Evolutionary conservation across 2,329 filamentous ascomycete species (phyloP).

Genomic region (Tolypocladium pustulatum): DNA sequence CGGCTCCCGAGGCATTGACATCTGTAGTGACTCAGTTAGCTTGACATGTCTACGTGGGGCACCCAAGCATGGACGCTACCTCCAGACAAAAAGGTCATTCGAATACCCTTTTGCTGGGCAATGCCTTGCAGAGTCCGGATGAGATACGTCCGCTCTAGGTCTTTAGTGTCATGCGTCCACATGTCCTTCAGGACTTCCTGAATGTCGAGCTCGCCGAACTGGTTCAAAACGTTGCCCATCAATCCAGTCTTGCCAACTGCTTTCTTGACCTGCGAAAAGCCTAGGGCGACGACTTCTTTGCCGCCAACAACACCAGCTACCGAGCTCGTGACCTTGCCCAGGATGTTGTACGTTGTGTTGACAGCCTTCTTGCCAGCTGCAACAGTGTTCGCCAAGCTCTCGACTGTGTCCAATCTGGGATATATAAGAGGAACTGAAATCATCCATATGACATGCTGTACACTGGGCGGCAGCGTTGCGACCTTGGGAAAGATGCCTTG

Average conservation of each 20-base stretch:
- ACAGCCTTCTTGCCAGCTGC: constrained; percentile 94
- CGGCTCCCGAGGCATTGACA: constrained; percentile 85
- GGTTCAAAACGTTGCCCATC: constrained; percentile 91
- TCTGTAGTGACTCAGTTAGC: constrained; percentile 29
- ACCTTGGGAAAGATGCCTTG: constrained; percentile 96
- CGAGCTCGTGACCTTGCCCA: constrained; percentile 90
- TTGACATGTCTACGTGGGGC: too few species aligned
- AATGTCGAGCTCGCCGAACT: constrained; percentile 92
- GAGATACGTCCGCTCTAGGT: constrained; percentile 90
- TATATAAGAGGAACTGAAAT: constrained; percentile 85
- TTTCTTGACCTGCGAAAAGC: constrained; percentile 92
- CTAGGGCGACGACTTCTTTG: constrained; percentile 83
- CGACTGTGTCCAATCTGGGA: constrained; percentile 81
- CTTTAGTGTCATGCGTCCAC: constrained; percentile 98
- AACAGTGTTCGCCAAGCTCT: constrained; percentile 82
- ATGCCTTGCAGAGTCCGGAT: constrained; percentile 95
- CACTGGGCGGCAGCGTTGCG: constrained; percentile 76
- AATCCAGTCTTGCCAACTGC: constrained; percentile 90
- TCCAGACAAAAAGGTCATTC: constrained; percentile 95
- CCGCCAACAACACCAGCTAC: constrained; percentile 93
- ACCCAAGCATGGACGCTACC: constrained; percentile 33
- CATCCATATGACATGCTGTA: constrained; percentile 97
- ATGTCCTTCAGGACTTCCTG: constrained; percentile 90
- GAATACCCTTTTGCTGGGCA: constrained; percentile 84
- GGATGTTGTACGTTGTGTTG: constrained; percentile 90